A percentile compares a stretch with the other conserved stretches of the same genome.
phyloP scores from a whole-genome alignment of 75 land plant species.

The Picea sitchensis region DNA sequence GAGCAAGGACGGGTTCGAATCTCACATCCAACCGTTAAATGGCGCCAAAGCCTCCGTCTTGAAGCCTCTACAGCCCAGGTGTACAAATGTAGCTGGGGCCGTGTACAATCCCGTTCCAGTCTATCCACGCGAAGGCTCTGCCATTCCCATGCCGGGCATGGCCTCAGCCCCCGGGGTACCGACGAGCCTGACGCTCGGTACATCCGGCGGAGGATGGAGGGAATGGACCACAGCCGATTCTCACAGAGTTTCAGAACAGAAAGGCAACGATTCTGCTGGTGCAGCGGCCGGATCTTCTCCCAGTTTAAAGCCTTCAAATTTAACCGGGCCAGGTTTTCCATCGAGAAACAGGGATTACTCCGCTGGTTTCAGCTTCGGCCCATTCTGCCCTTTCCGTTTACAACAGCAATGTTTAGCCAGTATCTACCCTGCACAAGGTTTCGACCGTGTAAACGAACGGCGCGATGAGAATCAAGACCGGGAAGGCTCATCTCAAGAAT shows the following conservation, averaged over 20 bases:
- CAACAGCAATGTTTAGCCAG: conserved; percentile 8
- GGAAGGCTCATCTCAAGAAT: conserved; percentile 20
- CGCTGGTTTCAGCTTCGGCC: conserved; percentile 38
- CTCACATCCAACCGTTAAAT: not conserved
- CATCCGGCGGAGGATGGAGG: conserved; percentile 40
- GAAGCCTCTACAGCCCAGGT: conserved; percentile 36
- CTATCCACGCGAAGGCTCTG: conserved; percentile 21
- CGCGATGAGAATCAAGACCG: not conserved
- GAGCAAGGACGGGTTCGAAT: not conserved
- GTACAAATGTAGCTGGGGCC: conserved; percentile 15
- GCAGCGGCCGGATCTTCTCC: not conserved
- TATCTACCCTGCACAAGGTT: not conserved
- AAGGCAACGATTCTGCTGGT: not conserved
- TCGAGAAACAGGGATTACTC: not conserved
- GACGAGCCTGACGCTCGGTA: conserved; percentile 10
- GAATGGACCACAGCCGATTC: conserved; percentile 29
- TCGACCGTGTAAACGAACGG: not conserved
- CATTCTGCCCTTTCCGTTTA: conserved; percentile 42
- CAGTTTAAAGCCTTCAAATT: not conserved
- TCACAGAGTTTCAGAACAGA: not conserved
- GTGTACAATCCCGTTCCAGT: conserved; percentile 39
- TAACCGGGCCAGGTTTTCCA: not conserved
- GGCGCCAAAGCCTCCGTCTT: not conserved
- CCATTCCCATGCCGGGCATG: not conserved
- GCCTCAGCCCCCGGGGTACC: not conserved